phyloP scores from a whole-genome alignment of 192 early-diverging fungal species.

The Borealophlyctis nickersoniae region DNA sequence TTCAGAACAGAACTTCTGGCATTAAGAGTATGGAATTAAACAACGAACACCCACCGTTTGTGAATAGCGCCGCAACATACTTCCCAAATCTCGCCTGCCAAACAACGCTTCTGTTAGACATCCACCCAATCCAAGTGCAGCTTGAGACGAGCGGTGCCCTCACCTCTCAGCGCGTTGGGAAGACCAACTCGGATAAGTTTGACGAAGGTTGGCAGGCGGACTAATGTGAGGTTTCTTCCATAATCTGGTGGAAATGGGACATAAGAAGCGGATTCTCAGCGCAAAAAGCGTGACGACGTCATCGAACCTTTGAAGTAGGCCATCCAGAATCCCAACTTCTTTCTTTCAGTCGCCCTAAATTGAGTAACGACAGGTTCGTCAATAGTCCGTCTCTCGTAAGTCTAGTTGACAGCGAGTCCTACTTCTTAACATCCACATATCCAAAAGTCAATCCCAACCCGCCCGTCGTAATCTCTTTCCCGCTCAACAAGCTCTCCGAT shows the following conservation, averaged over 20 bases:
- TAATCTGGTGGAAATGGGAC: constrained; percentile 53
- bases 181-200: constrained; percentile 88
- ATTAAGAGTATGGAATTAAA: not conserved
- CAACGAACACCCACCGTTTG: constrained; percentile 49
- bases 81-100: constrained; percentile 90
- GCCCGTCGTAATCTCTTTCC: constrained; percentile 47
- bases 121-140: too few species aligned
- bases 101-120: too few species aligned
- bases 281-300: too few species aligned
- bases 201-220: constrained; percentile 77
- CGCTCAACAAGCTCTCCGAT: constrained; percentile 72
- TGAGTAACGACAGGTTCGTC: not conserved
- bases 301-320: constrained; percentile 66
- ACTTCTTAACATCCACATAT: constrained; percentile 72
- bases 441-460: constrained; percentile 74
- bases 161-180: constrained; percentile 75
- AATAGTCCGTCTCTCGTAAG: not conserved
- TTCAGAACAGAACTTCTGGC: not conserved
- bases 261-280: too few species aligned
- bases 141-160: not conserved
- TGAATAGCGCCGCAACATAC: constrained; percentile 83
- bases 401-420: constrained; percentile 5
- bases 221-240: constrained; percentile 84
- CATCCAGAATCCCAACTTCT: constrained; percentile 72
- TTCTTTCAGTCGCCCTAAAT: constrained; percentile 62